phyloP scores from a whole-genome alignment of 768 basidiomycete genomes.

The Termitomyces sp. region DNA sequence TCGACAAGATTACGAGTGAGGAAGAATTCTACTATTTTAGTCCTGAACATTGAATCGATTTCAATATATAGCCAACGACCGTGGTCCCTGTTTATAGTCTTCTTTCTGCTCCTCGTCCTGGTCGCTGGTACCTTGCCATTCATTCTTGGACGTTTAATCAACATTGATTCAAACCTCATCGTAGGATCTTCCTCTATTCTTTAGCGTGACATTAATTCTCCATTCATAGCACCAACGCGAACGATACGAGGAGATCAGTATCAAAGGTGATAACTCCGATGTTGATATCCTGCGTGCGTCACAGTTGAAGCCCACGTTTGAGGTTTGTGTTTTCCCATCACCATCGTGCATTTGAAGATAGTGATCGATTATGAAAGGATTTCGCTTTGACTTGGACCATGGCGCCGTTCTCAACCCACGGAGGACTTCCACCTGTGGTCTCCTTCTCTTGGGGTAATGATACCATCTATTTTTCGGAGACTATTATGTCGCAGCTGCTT shows the following conservation, averaged over 20 bases:
- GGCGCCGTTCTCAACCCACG: slow-evolving; percentile 31
- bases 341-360: background rate
- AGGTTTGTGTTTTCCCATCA: slow-evolving; percentile 14
- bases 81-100: slow-evolving; percentile 34
- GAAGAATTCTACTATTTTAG: slow-evolving; percentile 7
- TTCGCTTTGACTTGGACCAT: slow-evolving; percentile 36
- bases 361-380: slow-evolving; percentile 18
- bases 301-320: slow-evolving; percentile 22
- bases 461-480: slow-evolving; percentile 35
- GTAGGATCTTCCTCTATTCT: slow-evolving; percentile 18
- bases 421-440: slow-evolving; percentile 29
- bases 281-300: slow-evolving; percentile 29
- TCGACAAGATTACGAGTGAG: slow-evolving; percentile 34
- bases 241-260: slow-evolving; percentile 30
- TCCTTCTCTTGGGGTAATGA: slow-evolving; percentile 29
- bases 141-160: slow-evolving; percentile 32
- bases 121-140: slow-evolving; percentile 29
- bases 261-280: slow-evolving; percentile 31
- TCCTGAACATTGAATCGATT: background rate
- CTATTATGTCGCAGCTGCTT: slow-evolving; percentile 27
- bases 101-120: slow-evolving; percentile 31
- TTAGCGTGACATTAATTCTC: background rate
- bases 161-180: slow-evolving; percentile 25
- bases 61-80: slow-evolving; percentile 24
- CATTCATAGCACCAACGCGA: slow-evolving; percentile 27